Percentiles rank a stretch among this genome's conserved stretches.
These are phyloP conservation scores for Bipolaris cookei DNA, from an alignment of 2,329 filamentous ascomycete genomes.

Conservation along the genomic window DNA sequence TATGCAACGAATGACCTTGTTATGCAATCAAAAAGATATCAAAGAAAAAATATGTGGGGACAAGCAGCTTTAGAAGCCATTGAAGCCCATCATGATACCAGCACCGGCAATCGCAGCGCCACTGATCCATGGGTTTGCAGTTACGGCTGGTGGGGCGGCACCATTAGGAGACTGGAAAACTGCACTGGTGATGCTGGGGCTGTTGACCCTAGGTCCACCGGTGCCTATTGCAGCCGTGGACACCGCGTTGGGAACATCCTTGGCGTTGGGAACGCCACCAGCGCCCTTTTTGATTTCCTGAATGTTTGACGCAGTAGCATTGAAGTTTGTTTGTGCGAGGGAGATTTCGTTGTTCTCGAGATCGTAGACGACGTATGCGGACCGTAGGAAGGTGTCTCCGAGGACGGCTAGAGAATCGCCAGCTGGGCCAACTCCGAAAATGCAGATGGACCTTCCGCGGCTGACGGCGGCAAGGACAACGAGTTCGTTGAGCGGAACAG, in stretches of 20 bases:
- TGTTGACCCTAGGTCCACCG: constrained; percentile 54
- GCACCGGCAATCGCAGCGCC: constrained; percentile 41
- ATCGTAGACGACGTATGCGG: constrained; percentile 69
- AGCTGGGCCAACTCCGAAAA: constrained; percentile 58
- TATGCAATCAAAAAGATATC: constrained; percentile 7
- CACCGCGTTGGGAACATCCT: constrained; percentile 58
- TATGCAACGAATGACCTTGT: constrained; percentile 6
- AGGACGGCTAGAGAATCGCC: constrained; percentile 58
- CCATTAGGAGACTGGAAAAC: constrained; percentile 7
- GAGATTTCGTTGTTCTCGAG: constrained; percentile 66
- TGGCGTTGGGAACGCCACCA: constrained; percentile 60
- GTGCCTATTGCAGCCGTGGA: constrained; percentile 54
- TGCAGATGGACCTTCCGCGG: constrained; percentile 52
- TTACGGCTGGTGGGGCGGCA: constrained; percentile 34
- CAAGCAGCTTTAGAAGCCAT: constrained; percentile 34
- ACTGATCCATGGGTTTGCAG: constrained; percentile 38
- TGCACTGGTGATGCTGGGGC: constrained; percentile 30
- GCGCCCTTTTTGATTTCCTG: constrained; percentile 61
- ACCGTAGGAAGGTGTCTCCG: constrained; percentile 68
- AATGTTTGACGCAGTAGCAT: constrained; percentile 58
- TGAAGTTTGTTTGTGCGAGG: constrained; percentile 67
- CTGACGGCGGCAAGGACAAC: constrained; percentile 58
- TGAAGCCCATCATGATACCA: constrained; percentile 42
- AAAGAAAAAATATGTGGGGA: constrained; percentile 6
- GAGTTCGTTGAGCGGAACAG: constrained; percentile 62